A percentile compares a stretch with the other conserved stretches of the same genome.
Evolutionary conservation across 129 eudicot species (phyloP).

Genomic region (Erigeron canadensis): DNA sequence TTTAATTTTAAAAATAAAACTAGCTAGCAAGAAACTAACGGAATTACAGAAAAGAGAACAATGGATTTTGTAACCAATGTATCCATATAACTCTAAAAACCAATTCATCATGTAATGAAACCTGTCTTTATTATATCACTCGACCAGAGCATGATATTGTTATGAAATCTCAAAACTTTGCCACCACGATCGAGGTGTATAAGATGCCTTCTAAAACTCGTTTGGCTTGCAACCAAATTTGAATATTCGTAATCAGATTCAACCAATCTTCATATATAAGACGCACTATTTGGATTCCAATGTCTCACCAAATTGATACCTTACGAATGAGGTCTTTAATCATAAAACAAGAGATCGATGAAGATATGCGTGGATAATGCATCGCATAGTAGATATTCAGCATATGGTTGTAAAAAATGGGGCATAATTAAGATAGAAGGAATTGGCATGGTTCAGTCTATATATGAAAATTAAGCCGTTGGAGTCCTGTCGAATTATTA

Average conservation of each 20-base stretch:
- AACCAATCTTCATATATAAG: neutral
- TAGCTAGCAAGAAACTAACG: neutral
- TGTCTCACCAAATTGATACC: neutral
- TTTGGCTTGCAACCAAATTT: neutral
- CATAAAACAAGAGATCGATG: neutral
- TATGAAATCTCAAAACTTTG: neutral
- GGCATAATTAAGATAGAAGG: too few relatives aligned
- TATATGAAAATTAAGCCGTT: too few relatives aligned
- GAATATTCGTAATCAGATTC: too few relatives aligned
- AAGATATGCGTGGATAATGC: too few relatives aligned
- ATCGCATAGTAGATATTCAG: too few relatives aligned
- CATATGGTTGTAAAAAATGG: too few relatives aligned
- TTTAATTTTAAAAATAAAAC: too few relatives aligned
- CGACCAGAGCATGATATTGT: neutral
- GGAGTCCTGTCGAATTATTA: too few relatives aligned
- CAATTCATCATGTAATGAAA: neutral
- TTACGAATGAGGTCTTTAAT: neutral
- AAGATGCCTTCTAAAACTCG: neutral
- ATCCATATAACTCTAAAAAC: too few relatives aligned
- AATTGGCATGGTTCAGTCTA: too few relatives aligned
- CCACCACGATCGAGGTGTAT: neutral
- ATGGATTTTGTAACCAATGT: too few relatives aligned
- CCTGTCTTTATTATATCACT: neutral
- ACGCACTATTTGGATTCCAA: neutral
- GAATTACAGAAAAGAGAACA: neutral